Evolutionary conservation across 495 filamentous ascomycete species (phyloP), one percentile per base, ranked within the genome.

Genomic region (Trichocladium uniseriatum): DNA sequence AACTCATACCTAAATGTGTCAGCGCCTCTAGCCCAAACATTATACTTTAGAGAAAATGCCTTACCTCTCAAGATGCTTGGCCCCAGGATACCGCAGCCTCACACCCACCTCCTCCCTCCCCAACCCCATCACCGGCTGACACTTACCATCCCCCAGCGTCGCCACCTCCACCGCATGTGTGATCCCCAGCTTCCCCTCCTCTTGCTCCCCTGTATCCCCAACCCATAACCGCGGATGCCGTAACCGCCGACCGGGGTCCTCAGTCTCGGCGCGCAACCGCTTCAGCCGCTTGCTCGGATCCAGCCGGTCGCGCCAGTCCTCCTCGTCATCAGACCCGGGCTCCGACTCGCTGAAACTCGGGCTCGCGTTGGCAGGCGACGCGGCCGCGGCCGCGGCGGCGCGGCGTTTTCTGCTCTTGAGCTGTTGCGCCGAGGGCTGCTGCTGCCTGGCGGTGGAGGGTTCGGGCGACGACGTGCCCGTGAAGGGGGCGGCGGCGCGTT

Each of bases 91-190:
- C 57, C 84, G 79, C 42, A 90, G 60, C 50, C 74, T 64, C 41
- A 86, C 73, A 29, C 69, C 66, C 21, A 84, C 73, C 48, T 76
- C 63, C 43, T 80, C 70, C 40, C 66, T 61, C 19, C 69, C 59
- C 19, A 76, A 55, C n/a, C 69, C 63, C 13, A 68, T 60, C 13
- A 74, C 70, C 5, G 70, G 66, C 24, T 75, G 70, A 36, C 71
- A 75, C 32, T 70, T 69, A 10, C 31, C 31, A 5, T 73, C 68
- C 53, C 52, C 61, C 38, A 61, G 75, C 69, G 64, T 69, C 18
- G 81, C 81, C 39, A 88, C 79, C 46, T 86, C 79, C 16, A 74
- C 75, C 0, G 83, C 83, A 59, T 90, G 85, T 32, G 87, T 77
- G 7, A 75, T 65, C 39, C 67, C 68, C 31, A 66, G 55, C 36